A percentile compares a stretch with the other conserved stretches of the same genome.
Conservation (phyloP, 495 filamentous ascomycete genomes). For the Lepraria neglecta region DNA sequence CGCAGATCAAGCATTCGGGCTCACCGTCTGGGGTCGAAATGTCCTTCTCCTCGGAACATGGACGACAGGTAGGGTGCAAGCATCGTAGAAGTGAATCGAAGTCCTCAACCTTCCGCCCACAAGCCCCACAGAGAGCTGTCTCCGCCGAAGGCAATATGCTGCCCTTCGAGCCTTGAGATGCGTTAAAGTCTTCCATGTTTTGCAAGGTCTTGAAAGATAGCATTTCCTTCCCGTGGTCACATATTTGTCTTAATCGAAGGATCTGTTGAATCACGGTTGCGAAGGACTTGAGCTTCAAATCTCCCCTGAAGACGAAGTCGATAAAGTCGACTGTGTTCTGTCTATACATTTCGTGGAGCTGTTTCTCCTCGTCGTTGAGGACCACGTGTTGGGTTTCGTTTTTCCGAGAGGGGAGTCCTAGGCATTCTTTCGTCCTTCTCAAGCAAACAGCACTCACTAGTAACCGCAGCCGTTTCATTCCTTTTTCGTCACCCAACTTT, state of each 20-base stretch:
- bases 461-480: conserved; percentile 32
- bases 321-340: conserved; percentile 11
- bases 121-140: conserved; percentile 2
- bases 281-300: not conserved
- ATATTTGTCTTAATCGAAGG: conserved; percentile 14
- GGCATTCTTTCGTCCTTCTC: conserved; percentile 34
- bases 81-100: not conserved
- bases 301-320: conserved; percentile 10
- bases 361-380: conserved; percentile 1
- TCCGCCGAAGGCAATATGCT: not conserved
- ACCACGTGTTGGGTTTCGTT: not conserved
- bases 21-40: conserved; percentile 1
- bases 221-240: conserved; percentile 14
- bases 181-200: not conserved
- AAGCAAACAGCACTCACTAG: conserved; percentile 40
- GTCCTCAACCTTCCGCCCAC: not conserved
- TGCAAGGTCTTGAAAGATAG: not conserved
- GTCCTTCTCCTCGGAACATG: conserved; percentile 7
- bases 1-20: conserved; percentile 6
- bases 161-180: not conserved
- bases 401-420: not conserved
- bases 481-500: conserved; percentile 20
- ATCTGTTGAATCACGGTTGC: conserved; percentile 9
- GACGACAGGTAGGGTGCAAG: conserved; percentile 8
- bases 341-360: conserved; percentile 1